phyloP scores from a whole-genome alignment of 1,284 basidiomycete species.

The Trichosporon ovoides region DNA sequence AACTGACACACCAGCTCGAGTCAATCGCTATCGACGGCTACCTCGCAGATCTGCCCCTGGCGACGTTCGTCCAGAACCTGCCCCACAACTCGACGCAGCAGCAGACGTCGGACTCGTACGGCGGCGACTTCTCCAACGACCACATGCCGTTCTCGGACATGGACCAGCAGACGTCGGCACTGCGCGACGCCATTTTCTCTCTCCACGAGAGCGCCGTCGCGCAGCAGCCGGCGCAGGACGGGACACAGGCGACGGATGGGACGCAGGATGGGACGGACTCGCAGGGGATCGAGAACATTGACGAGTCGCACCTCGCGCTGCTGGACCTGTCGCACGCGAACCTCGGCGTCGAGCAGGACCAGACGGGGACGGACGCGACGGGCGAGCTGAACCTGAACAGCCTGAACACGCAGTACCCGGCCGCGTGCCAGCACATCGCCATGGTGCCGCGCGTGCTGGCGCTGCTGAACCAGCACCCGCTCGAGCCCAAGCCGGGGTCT shows the following conservation, averaged over 20 bases:
- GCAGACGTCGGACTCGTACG: constrained; percentile 21
- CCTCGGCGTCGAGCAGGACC: constrained; percentile 29
- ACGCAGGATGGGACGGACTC: constrained; percentile 24
- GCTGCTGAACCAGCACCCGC: constrained; percentile 35
- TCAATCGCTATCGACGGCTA: constrained; percentile 46
- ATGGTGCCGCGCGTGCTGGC: constrained; percentile 43
- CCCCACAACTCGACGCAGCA: constrained; percentile 31
- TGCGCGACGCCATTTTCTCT: constrained; percentile 48
- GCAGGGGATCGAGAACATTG: constrained; percentile 23
- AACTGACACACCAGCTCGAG: constrained; percentile 32
- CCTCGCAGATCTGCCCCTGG: constrained; percentile 45
- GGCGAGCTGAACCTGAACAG: constrained; percentile 26
- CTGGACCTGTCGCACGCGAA: constrained; percentile 40
- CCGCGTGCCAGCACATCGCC: constrained; percentile 36
- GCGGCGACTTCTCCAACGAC: constrained; percentile 26
- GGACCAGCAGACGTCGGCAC: constrained; percentile 47
- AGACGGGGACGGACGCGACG: constrained; percentile 19
- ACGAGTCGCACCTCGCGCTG: constrained; percentile 40
- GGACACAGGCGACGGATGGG: constrained; percentile 24
- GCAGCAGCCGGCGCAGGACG: constrained; percentile 21
- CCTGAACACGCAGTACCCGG: constrained; percentile 16
- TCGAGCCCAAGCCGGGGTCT: constrained; percentile 44
- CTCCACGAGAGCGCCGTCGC: constrained; percentile 38
- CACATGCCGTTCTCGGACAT: constrained; percentile 29
- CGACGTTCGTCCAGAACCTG: constrained; percentile 43